Evolutionary conservation across 2,329 filamentous ascomycete genomes (phyloP).

Genomic region (Exserohilum rostratum): DNA sequence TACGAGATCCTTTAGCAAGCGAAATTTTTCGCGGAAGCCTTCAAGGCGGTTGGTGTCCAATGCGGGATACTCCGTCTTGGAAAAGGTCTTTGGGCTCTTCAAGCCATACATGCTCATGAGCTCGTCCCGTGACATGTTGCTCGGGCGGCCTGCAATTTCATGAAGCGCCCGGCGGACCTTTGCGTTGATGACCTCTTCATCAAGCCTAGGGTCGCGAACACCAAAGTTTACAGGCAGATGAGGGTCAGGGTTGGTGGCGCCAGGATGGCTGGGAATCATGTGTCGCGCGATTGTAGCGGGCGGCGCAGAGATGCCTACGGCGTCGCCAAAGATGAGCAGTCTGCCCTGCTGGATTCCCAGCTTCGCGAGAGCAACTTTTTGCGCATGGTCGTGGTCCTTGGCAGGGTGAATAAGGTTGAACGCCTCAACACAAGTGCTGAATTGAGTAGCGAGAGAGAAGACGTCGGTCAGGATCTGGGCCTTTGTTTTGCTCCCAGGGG

Average conservation of each 20-base stretch:
- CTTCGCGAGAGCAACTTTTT: constrained; percentile 52
- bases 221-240: constrained; percentile 54
- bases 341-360: constrained; percentile 56
- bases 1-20: constrained; percentile 49
- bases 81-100: constrained; percentile 52
- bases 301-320: constrained; percentile 53
- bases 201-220: constrained; percentile 50
- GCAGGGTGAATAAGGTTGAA: constrained; percentile 54
- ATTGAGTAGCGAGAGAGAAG: constrained; percentile 52
- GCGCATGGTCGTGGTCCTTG: constrained; percentile 51
- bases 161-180: constrained; percentile 51
- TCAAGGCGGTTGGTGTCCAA: constrained; percentile 54
- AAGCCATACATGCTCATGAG: constrained; percentile 55
- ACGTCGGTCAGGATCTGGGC: constrained; percentile 49
- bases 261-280: constrained; percentile 54
- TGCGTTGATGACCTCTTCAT: constrained; percentile 47
- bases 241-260: constrained; percentile 52
- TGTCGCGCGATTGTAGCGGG: constrained; percentile 51
- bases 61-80: constrained; percentile 46
- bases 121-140: constrained; percentile 48
- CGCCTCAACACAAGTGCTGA: constrained; percentile 56
- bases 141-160: constrained; percentile 54
- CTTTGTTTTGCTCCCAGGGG: constrained; percentile 29
- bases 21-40: constrained; percentile 53
- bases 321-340: constrained; percentile 57